Percentiles rank a stretch among this genome's conserved stretches.
Conservation (phyloP, 192 early-diverging fungal genomes). For the Oehlia diaphana region DNA sequence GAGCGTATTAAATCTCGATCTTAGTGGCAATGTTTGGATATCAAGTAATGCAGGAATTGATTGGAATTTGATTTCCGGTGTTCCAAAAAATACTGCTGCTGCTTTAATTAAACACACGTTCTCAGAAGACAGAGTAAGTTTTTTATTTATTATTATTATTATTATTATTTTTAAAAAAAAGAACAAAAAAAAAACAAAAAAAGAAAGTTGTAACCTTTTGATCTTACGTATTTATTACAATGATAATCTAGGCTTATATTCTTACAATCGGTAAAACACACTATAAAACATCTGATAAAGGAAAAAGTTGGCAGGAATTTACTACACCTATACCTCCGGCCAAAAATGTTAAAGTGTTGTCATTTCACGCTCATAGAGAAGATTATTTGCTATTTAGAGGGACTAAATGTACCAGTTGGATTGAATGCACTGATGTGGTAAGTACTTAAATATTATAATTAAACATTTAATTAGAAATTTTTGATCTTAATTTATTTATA, state of each 20-base stretch:
- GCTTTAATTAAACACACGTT: not conserved
- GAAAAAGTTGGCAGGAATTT: slow-evolving; percentile 59
- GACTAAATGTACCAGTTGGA: slow-evolving; percentile 50
- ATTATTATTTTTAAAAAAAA: not conserved
- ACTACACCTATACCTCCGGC: slow-evolving; percentile 44
- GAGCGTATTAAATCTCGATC: not conserved
- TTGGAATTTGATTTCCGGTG: not conserved
- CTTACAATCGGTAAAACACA: slow-evolving; percentile 51
- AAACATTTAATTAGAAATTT: not conserved
- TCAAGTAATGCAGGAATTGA: not conserved
- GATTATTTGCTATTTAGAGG: slow-evolving; percentile 68
- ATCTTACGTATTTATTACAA: slow-evolving; percentile 25
- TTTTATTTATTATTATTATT: no score
- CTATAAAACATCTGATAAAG: slow-evolving; percentile 62
- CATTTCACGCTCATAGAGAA: slow-evolving; percentile 72
- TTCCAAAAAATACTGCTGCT: not conserved
- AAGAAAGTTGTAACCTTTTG: slow-evolving; percentile 21
- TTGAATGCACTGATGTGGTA: slow-evolving; percentile 63
- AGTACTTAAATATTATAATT: not conserved
- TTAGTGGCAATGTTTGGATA: not conserved
- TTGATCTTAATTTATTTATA: not conserved
- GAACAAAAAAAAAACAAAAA: not conserved
- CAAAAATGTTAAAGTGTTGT: slow-evolving; percentile 31
- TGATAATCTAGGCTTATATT: slow-evolving; percentile 52
- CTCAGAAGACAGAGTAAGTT: not conserved